Evolutionary conservation across 371 early-diverging fungal genomes (phyloP).

Genomic region (Mortierella sp.): DNA sequence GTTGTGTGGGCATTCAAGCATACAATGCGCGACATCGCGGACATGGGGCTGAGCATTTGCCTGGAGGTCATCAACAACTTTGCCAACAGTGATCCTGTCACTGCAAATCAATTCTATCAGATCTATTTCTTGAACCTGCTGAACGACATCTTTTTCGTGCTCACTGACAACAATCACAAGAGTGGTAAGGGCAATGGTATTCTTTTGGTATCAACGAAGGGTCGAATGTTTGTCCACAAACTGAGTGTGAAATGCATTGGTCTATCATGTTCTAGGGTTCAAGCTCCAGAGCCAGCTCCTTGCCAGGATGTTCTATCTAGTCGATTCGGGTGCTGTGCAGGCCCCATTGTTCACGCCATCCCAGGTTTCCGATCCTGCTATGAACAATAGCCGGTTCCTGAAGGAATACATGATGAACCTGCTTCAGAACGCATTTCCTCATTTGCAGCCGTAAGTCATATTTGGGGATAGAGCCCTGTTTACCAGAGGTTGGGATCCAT

Average conservation of each 20-base stretch:
- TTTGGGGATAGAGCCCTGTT: no score
- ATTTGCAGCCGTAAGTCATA: slow-evolving; percentile 77
- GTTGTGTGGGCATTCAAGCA: slow-evolving; percentile 99
- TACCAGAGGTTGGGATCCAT: no score
- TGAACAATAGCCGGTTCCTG: slow-evolving; percentile 83
- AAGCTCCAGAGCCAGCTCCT: slow-evolving; percentile 90
- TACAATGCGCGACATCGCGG: slow-evolving; percentile 97
- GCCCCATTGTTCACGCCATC: slow-evolving; percentile 85
- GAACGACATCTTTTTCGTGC: slow-evolving; percentile 95
- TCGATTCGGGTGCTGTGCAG: slow-evolving; percentile 81
- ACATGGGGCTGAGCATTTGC: slow-evolving; percentile 87
- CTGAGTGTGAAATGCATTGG: no score
- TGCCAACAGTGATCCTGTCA: slow-evolving; percentile 74
- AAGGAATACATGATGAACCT: slow-evolving; percentile 83
- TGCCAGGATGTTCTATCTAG: slow-evolving; percentile 87
- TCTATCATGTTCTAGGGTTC: slow-evolving; percentile 89
- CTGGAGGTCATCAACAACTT: slow-evolving; percentile 87
- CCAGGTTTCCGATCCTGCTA: slow-evolving; percentile 74
- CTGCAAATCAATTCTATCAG: slow-evolving; percentile 91
- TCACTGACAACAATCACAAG: slow-evolving; percentile 97
- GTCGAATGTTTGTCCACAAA: no score
- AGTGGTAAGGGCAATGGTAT: slow-evolving; percentile 71
- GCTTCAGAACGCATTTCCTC: slow-evolving; percentile 91
- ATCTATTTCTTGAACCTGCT: slow-evolving; percentile 87
- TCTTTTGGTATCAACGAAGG: no score